These are phyloP conservation scores for Theobroma grandiflorum DNA, from an alignment of 441 rosid species.

Conservation along the genomic window DNA sequence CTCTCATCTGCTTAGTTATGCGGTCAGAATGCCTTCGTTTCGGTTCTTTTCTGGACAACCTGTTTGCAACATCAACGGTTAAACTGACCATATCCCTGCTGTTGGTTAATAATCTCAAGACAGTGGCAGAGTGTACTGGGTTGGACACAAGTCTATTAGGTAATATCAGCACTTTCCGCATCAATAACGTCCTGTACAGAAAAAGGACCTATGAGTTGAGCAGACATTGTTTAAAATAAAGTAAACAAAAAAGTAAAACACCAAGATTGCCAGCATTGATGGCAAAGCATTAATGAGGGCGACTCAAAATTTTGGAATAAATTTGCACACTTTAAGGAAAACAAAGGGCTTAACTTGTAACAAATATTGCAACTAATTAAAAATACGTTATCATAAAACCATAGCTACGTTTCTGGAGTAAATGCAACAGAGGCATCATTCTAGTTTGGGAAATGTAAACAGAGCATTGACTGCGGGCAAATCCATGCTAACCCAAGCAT, in stretches of 20 bases:
- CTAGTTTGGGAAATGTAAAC: neutral
- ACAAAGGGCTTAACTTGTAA: neutral
- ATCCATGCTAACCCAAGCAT: conserved; percentile 16
- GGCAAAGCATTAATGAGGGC: neutral
- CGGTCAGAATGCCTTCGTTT: conserved; percentile 37
- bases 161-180: conserved; percentile 80
- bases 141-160: conserved; percentile 83
- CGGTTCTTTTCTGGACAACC: conserved; percentile 60
- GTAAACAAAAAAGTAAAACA: neutral
- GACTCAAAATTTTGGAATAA: neutral
- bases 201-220: neutral
- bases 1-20: conserved; percentile 53
- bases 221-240: neutral
- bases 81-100: conserved; percentile 81
- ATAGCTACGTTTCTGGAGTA: neutral
- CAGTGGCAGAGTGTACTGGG: conserved; percentile 58
- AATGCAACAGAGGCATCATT: neutral
- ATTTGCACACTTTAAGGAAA: neutral
- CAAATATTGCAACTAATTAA: neutral
- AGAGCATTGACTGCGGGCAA: neutral
- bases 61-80: conserved; percentile 75
- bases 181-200: conserved; percentile 60
- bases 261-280: neutral
- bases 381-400: neutral
- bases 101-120: conserved; percentile 63